Percentiles rank a stretch among this genome's conserved stretches.
Evolutionary conservation across 352 stramenopile genomes (phyloP).

Genomic region (Globisporangium middletonii): DNA sequence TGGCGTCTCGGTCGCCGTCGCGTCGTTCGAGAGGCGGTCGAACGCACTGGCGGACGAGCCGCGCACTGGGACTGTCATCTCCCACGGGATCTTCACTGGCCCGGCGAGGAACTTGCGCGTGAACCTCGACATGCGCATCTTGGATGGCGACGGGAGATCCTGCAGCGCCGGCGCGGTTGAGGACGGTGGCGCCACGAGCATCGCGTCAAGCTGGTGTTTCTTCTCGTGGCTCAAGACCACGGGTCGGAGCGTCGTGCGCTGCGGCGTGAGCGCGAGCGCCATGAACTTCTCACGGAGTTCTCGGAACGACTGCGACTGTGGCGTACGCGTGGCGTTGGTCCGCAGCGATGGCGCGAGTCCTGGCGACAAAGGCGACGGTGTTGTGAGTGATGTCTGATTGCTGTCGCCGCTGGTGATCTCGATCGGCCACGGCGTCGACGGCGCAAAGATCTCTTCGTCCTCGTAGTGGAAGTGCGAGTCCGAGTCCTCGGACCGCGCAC

Average conservation of each 20-base stretch:
- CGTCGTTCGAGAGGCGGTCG: neutral
- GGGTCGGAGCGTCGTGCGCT: slow-evolving; percentile 5
- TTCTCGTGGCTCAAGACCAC: slow-evolving; percentile 11
- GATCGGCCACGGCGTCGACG: slow-evolving; percentile 41
- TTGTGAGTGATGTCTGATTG: no score
- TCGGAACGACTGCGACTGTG: slow-evolving; percentile 14
- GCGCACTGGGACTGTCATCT: slow-evolving; percentile 49
- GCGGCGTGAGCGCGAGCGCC: slow-evolving; percentile 16
- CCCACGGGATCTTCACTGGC: slow-evolving; percentile 59
- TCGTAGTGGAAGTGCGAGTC: slow-evolving; percentile 56
- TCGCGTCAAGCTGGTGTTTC: slow-evolving; percentile 8
- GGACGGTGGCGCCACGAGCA: neutral
- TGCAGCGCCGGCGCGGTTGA: slow-evolving; percentile 1
- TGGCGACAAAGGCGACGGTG: no score
- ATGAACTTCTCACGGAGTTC: slow-evolving; percentile 21
- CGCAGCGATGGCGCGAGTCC: neutral
- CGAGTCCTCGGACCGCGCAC: slow-evolving; percentile 41
- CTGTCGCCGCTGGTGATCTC: neutral
- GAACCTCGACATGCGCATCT: slow-evolving; percentile 26
- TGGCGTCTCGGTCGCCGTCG: neutral
- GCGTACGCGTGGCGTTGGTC: neutral
- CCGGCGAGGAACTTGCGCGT: slow-evolving; percentile 35
- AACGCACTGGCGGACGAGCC: slow-evolving; percentile 3
- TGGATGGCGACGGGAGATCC: slow-evolving; percentile 8
- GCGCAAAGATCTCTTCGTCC: slow-evolving; percentile 47